Evolutionary conservation across 2,329 filamentous ascomycete genomes (phyloP).

Genomic region (Aspergillus glaucus): DNA sequence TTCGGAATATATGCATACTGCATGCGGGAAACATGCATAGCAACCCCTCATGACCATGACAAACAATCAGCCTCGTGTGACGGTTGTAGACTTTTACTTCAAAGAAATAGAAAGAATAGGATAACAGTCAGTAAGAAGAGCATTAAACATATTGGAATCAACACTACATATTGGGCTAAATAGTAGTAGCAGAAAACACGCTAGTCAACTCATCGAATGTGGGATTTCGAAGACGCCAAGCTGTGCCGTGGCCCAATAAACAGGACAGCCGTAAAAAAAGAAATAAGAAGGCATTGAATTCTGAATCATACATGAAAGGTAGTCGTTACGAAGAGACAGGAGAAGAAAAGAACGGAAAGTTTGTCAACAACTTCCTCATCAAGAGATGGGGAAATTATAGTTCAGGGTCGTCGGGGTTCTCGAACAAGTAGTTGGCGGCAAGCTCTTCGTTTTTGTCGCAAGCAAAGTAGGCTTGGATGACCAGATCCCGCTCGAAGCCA

Average conservation of each 20-base stretch:
- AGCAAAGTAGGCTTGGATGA: slow-evolving; percentile 97
- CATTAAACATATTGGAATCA: too few species aligned
- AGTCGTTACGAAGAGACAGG: slow-evolving; percentile 22
- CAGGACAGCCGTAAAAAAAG: slow-evolving; percentile 1
- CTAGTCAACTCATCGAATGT: not conserved
- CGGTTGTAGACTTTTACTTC: too few species aligned
- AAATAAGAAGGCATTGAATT: slow-evolving; percentile 11
- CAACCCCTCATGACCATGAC: too few species aligned
- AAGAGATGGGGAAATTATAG: slow-evolving; percentile 13
- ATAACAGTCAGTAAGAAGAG: too few species aligned
- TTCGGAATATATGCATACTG: too few species aligned
- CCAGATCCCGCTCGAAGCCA: slow-evolving; percentile 85
- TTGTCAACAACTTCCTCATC: not conserved
- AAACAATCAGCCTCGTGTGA: too few species aligned
- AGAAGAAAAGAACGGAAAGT: slow-evolving; percentile 5
- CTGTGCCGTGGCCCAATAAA: not conserved
- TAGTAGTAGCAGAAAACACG: not conserved
- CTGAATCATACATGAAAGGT: slow-evolving; percentile 3
- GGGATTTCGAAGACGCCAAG: slow-evolving; percentile 1
- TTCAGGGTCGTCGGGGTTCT: slow-evolving; percentile 80
- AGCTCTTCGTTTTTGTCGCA: slow-evolving; percentile 99
- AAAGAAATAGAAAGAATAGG: too few species aligned
- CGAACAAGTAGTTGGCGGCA: slow-evolving; percentile 95
- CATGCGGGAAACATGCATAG: too few species aligned
- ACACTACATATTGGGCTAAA: too few species aligned